A percentile compares a stretch with the other conserved stretches of the same genome.
Conservation (phyloP, 768 basidiomycete species). For the Candolleomyces efflorescens region DNA sequence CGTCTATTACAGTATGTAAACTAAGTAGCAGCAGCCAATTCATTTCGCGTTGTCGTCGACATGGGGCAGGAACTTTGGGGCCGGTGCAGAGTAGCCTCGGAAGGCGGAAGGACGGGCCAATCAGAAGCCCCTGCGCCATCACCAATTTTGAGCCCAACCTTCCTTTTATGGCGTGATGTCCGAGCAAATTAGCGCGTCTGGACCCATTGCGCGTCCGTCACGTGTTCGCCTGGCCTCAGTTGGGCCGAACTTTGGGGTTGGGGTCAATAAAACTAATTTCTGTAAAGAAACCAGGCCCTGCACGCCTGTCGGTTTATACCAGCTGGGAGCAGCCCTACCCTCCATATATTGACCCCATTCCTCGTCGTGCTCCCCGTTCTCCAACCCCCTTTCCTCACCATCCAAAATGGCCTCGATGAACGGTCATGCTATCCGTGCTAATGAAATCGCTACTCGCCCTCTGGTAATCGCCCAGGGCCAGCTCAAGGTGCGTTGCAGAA, state of each 20-base stretch:
- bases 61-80: not conserved
- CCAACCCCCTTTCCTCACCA: conserved; percentile 11
- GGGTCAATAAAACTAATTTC: not conserved
- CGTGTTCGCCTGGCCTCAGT: conserved; percentile 26
- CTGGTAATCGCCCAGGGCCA: conserved; percentile 43
- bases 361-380: not conserved
- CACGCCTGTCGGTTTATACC: not conserved
- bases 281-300: not conserved
- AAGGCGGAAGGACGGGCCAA: no score
- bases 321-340: not conserved
- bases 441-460: conserved; percentile 43
- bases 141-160: not conserved
- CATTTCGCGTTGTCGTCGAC: not conserved
- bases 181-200: not conserved
- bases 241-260: conserved; percentile 31
- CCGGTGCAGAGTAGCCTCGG: not conserved
- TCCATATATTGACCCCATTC: not conserved
- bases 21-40: not conserved
- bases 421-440: conserved; percentile 30
- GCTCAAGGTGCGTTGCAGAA: conserved; percentile 43
- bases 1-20: not conserved
- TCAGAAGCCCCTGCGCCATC: not conserved
- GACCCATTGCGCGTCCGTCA: conserved; percentile 23
- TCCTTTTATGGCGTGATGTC: not conserved
- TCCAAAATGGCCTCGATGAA: conserved; percentile 37